These are phyloP conservation scores for Neovahlkampfia damariscottae DNA, from an alignment of 78 protist genomes.

Conservation along the genomic window DNA sequence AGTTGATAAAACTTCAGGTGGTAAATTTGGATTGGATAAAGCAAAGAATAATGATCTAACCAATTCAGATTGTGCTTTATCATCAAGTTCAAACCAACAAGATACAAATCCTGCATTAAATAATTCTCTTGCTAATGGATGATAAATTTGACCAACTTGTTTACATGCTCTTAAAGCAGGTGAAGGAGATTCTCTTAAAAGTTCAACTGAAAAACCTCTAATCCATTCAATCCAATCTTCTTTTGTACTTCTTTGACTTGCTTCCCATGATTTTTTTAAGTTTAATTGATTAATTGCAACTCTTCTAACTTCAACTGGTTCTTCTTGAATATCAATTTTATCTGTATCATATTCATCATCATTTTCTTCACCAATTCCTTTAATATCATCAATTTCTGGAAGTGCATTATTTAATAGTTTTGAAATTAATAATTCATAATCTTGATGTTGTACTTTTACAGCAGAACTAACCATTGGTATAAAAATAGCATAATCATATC, in stretches of 20 bases:
- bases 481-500: slow-evolving; percentile 60
- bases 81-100: slow-evolving; percentile 83
- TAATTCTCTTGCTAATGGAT: slow-evolving; percentile 80
- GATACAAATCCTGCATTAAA: slow-evolving; percentile 89
- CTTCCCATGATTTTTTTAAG: slow-evolving; percentile 70
- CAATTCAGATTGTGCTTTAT: slow-evolving; percentile 19
- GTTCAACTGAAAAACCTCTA: slow-evolving; percentile 66
- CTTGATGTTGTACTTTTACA: neutral
- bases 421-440: neutral
- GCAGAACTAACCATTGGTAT: slow-evolving; percentile 46
- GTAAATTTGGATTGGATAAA: slow-evolving; percentile 19
- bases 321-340: neutral
- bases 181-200: slow-evolving; percentile 85
- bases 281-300: slow-evolving; percentile 44
- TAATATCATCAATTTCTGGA: neutral
- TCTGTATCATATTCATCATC: neutral
- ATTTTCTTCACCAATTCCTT: neutral
- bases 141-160: slow-evolving; percentile 59
- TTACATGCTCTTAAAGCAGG: slow-evolving; percentile 87
- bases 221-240: slow-evolving; percentile 96
- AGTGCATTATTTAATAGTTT: neutral
- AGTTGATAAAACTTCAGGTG: slow-evolving; percentile 77
- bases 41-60: slow-evolving; percentile 31
- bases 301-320: slow-evolving; percentile 1
- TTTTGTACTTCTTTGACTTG: slow-evolving; percentile 49